Percentiles rank a stretch among this genome's conserved stretches.
Conservation (phyloP, 441 rosid genomes). For the Pelargonium citronellum region DNA sequence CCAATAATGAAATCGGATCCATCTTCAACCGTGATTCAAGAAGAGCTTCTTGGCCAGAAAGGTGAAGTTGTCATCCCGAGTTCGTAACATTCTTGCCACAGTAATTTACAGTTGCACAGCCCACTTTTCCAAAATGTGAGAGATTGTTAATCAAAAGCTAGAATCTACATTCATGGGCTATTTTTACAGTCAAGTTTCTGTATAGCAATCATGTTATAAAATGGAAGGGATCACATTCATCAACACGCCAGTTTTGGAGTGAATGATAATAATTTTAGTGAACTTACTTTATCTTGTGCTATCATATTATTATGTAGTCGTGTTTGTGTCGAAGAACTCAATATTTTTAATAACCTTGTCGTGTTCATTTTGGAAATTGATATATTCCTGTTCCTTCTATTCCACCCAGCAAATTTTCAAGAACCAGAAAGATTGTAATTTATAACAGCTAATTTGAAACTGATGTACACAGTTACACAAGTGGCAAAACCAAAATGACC, state of each 20-base stretch:
- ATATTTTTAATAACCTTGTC: too few species aligned
- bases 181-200: background rate
- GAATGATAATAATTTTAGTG: background rate
- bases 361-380: too few species aligned
- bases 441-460: too few species aligned
- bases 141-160: background rate
- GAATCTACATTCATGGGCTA: background rate
- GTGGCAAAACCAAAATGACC: too few species aligned
- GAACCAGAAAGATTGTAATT: too few species aligned
- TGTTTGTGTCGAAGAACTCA: too few species aligned
- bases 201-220: background rate
- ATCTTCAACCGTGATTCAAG: slow-evolving; percentile 20
- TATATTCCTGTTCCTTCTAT: too few species aligned
- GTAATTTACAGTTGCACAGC: background rate
- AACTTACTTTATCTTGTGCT: background rate
- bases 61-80: slow-evolving; percentile 47
- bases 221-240: background rate
- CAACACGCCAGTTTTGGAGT: background rate
- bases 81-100: background rate
- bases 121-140: background rate
- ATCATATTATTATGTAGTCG: background rate
- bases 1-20: slow-evolving; percentile 32
- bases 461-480: too few species aligned
- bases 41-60: slow-evolving; percentile 34
- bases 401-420: too few species aligned